These are phyloP conservation scores for Bolboschoenus planiculmis DNA, from an alignment of 176 grass and related monocot genomes.

Conservation along the genomic window DNA sequence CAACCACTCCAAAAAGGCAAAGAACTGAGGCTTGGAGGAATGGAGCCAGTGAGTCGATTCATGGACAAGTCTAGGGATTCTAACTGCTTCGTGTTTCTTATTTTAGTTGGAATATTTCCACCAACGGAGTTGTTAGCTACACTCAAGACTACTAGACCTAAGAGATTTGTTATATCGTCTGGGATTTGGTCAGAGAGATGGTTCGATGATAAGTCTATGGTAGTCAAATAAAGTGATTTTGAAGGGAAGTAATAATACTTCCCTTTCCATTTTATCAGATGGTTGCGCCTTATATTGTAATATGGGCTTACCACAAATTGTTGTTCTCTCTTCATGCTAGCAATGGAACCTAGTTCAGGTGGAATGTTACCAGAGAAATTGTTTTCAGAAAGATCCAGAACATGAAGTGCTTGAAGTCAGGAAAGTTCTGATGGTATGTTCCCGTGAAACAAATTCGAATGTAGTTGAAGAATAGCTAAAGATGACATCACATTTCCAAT, in stretches of 20 bases:
- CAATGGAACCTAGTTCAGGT: neutral
- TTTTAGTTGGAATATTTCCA: slow-evolving; percentile 19
- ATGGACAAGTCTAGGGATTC: slow-evolving; percentile 3
- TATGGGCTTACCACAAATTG: neutral
- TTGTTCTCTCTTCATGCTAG: neutral
- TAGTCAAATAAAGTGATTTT: neutral
- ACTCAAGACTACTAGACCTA: neutral
- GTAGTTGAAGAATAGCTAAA: slow-evolving; percentile 32
- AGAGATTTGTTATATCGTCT: neutral
- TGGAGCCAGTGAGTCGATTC: slow-evolving; percentile 23
- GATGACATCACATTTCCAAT: slow-evolving; percentile 12
- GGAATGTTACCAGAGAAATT: slow-evolving; percentile 23
- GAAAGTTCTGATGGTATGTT: slow-evolving; percentile 28
- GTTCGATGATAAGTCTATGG: slow-evolving; percentile 35
- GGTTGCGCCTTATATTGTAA: neutral
- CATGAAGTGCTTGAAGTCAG: slow-evolving; percentile 26
- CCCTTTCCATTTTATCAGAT: neutral
- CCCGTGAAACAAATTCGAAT: slow-evolving; percentile 25
- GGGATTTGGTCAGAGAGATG: slow-evolving; percentile 26
- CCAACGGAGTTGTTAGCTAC: slow-evolving; percentile 34
- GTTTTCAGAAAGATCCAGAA: slow-evolving; percentile 34
- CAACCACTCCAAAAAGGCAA: neutral
- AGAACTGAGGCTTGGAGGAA: slow-evolving; percentile 21
- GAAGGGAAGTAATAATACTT: neutral
- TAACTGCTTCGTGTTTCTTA: slow-evolving; percentile 27